Percentiles rank a stretch among this genome's conserved stretches.
Conservation (phyloP, 2,329 filamentous ascomycete genomes). For the Tolypocladium tropicale region DNA sequence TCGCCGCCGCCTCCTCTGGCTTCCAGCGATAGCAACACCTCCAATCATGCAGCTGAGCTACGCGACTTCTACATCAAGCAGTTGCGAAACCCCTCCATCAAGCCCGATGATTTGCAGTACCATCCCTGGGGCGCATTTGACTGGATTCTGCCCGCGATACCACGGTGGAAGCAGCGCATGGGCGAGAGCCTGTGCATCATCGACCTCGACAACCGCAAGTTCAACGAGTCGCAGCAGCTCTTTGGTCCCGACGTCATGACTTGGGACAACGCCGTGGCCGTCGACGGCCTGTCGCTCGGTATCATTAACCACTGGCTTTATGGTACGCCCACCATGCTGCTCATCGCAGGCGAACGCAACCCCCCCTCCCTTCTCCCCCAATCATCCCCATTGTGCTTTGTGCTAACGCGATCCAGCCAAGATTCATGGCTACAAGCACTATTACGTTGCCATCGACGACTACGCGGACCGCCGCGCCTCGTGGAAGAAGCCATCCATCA, state of each 20-base stretch:
- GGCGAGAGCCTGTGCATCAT: conserved; percentile 33
- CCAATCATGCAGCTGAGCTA: conserved; percentile 7
- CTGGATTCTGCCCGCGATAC: conserved; percentile 15
- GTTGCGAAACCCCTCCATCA: conserved; percentile 18
- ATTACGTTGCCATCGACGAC: conserved; percentile 28
- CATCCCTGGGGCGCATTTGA: conserved; percentile 21
- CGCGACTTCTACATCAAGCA: conserved; percentile 21
- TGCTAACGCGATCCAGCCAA: conserved; percentile 21
- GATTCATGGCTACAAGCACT: conserved; percentile 37
- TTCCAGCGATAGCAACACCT: not conserved
- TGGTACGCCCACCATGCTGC: conserved; percentile 13
- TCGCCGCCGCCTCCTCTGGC: not conserved
- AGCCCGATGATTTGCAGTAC: conserved; percentile 16
- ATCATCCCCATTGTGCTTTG: no score
- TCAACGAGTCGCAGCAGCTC: conserved; percentile 23
- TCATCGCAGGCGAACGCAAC: fast-evolving
- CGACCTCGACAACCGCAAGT: conserved; percentile 32
- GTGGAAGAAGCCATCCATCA: conserved; percentile 34
- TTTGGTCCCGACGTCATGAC: conserved; percentile 23
- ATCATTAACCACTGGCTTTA: conserved; percentile 35
- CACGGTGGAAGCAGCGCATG: conserved; percentile 21
- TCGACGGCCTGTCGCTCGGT: conserved; percentile 28
- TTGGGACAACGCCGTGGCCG: conserved; percentile 20
- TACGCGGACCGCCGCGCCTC: conserved; percentile 31
- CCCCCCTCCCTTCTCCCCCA: not conserved